A percentile compares a stretch with the other conserved stretches of the same genome.
Evolutionary conservation across 2,329 filamentous ascomycete genomes (phyloP).

Genomic region (Fusarium sp.): DNA sequence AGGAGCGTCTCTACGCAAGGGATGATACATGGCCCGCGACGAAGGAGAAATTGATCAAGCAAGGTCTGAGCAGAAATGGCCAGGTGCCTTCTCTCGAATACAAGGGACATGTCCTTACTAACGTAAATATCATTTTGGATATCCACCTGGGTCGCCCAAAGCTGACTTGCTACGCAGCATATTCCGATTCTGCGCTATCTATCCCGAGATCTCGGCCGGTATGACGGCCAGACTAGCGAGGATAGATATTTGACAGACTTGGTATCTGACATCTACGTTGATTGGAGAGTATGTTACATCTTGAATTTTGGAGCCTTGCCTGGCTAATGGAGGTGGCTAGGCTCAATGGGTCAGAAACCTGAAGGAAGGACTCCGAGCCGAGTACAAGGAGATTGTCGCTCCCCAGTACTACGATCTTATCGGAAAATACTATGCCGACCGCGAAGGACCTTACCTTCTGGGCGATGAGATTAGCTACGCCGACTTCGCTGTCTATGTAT

Average conservation of each 20-base stretch:
- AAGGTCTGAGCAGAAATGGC: constrained; percentile 12
- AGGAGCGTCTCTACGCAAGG: background rate
- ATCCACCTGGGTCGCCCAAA: fast-evolving
- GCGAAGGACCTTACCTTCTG: constrained; percentile 52
- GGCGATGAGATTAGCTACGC: constrained; percentile 53
- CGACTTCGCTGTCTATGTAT: constrained; percentile 56
- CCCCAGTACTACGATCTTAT: constrained; percentile 49
- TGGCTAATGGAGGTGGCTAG: constrained; percentile 1
- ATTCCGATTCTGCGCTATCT: constrained; percentile 52
- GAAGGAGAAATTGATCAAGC: constrained; percentile 13
- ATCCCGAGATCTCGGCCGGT: constrained; percentile 50
- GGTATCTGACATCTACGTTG: constrained; percentile 54
- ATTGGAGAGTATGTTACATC: constrained; percentile 52
- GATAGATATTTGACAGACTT: constrained; percentile 55
- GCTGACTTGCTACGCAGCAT: background rate
- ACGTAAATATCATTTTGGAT: background rate
- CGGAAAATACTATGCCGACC: constrained; percentile 48
- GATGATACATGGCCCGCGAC: constrained; percentile 10
- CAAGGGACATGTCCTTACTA: constrained; percentile 8
- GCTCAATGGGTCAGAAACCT: constrained; percentile 47
- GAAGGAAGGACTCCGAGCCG: constrained; percentile 25
- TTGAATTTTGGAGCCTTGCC: fast-evolving
- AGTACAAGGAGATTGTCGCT: constrained; percentile 49
- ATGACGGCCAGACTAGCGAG: constrained; percentile 52
- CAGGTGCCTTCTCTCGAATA: constrained; percentile 21